Evolutionary conservation across 208 protist genomes (phyloP), one percentile per base, ranked within the genome.

Genomic region (Plasmodiophora brassicae): DNA sequence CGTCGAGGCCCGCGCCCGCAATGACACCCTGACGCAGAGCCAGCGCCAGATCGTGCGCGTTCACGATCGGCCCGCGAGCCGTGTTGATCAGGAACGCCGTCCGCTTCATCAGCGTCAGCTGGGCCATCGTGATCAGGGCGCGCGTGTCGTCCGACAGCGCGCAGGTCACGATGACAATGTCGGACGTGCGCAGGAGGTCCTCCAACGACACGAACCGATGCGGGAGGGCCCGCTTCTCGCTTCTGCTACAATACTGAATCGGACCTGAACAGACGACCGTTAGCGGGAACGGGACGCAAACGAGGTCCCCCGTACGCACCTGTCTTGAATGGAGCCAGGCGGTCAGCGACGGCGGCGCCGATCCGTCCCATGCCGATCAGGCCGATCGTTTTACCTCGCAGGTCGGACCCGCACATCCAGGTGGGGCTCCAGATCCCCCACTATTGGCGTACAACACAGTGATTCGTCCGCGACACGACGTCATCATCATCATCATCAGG

Each of bases 361-460:
- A 92, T 92, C 39, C 85, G 78, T 0, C 90, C 90, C 0, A 90
- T 25, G 0, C 90, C 90, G 14, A 92, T 53, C 5, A 92, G 20
- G 36, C 90, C 90, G 22, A 90, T n/a, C 38, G 85, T 90, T 0
- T 44, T 57, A 1, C 78, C 53, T 25, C 57, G 32, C 22, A 89
- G 8, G 8, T 90, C 88, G 0, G 32, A 14, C 20, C 88, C 88
- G 41, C 85, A 89, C 85, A 90, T 89, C 86, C 86, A 90, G 32
- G 43, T 71, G 5, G 86, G 85, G 0, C 38, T 85, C 88, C 85
- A 90, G 1, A 44, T 85, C 1, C 65, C 86, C 88, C 86, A 89
- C 1, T 36, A 25, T 22, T 57, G 50, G 0, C 1, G 36, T 22
- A 14, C 0, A 14, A 83, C 60, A 28, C 10, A 46, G 20, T 5